phyloP scores from a whole-genome alignment of 2,329 filamentous ascomycete genomes.

The Emmonsiellopsis sp. region DNA sequence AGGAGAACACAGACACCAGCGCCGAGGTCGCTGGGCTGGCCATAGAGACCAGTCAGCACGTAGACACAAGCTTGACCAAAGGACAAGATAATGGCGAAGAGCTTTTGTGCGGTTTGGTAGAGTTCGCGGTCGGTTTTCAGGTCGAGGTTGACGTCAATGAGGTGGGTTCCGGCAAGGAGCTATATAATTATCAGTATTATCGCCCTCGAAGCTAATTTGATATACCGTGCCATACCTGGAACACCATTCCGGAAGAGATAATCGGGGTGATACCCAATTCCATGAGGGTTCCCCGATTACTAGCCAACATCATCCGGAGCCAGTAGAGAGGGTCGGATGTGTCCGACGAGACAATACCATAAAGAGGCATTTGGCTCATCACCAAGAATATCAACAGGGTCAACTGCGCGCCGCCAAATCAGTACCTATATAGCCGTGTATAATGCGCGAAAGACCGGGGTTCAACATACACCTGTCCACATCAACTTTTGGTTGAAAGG shows the following conservation, averaged over 20 bases:
- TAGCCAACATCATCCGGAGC: conserved; percentile 99
- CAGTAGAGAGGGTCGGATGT: conserved; percentile 98
- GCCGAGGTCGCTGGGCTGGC: conserved; percentile 89
- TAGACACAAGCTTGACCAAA: conserved; percentile 97
- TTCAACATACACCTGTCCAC: conserved; percentile 63
- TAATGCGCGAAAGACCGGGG: conserved; percentile 2
- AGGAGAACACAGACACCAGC: conserved; percentile 97
- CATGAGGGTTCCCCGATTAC: conserved; percentile 95
- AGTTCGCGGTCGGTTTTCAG: conserved; percentile 99
- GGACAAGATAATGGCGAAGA: conserved; percentile 93
- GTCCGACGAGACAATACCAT: conserved; percentile 98
- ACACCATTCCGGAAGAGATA: conserved; percentile 99
- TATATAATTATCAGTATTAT: conserved; percentile 14
- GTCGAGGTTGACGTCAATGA: conserved; percentile 99
- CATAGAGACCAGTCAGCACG: conserved; percentile 96
- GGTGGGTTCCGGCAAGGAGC: conserved; percentile 96
- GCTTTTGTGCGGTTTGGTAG: conserved; percentile 99
- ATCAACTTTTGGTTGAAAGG: conserved; percentile 98
- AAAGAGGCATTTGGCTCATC: conserved; percentile 99
- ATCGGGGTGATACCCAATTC: conserved; percentile 96
- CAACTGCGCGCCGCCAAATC: conserved; percentile 38
- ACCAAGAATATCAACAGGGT: conserved; percentile 98
- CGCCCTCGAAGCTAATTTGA: background rate
- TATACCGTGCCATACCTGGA: conserved; percentile 51
- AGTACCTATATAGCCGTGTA: conserved; percentile 6